phyloP scores from a whole-genome alignment of 1,139 yeast species.

The Blastobotrys capitulatus region DNA sequence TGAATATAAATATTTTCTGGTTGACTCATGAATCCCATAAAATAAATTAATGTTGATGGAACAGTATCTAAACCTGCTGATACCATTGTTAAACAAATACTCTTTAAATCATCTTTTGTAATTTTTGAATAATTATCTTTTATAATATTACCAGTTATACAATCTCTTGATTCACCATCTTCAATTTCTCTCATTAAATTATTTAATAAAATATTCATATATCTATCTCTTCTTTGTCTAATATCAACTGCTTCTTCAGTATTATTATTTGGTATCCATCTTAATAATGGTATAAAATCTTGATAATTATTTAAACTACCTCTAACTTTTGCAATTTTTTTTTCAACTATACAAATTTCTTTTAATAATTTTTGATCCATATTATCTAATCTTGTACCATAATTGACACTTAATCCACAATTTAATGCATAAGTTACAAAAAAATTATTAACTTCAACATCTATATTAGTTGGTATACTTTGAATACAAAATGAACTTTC shows the following conservation, averaged over 20 bases:
- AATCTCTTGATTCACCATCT: slow-evolving; percentile 29
- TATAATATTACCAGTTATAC: slow-evolving; percentile 44
- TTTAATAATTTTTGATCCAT: slow-evolving; percentile 41
- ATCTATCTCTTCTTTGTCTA: slow-evolving; percentile 47
- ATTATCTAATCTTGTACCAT: slow-evolving; percentile 49
- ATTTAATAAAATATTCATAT: slow-evolving; percentile 43
- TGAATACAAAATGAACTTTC: slow-evolving; percentile 35
- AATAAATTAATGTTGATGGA: slow-evolving; percentile 55
- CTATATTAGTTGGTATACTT: slow-evolving; percentile 20
- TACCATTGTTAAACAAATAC: slow-evolving; percentile 68
- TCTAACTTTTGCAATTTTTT: slow-evolving; percentile 54
- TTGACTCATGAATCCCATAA: slow-evolving; percentile 57
- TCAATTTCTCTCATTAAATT: slow-evolving; percentile 29
- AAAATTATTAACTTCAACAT: slow-evolving; percentile 40
- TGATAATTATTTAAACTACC: slow-evolving; percentile 57
- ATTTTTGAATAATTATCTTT: slow-evolving; percentile 26
- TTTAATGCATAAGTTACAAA: slow-evolving; percentile 53
- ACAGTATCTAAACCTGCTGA: slow-evolving; percentile 78
- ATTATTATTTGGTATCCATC: slow-evolving; percentile 31
- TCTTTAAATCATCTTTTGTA: slow-evolving; percentile 44
- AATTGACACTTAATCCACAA: slow-evolving; percentile 53
- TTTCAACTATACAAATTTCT: slow-evolving; percentile 61
- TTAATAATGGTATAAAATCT: slow-evolving; percentile 55
- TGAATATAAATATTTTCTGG: slow-evolving; percentile 46
- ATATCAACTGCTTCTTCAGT: slow-evolving; percentile 37